Evolutionary conservation across 192 early-diverging fungal species (phyloP).

Genomic region (Coemansia sp.): DNA sequence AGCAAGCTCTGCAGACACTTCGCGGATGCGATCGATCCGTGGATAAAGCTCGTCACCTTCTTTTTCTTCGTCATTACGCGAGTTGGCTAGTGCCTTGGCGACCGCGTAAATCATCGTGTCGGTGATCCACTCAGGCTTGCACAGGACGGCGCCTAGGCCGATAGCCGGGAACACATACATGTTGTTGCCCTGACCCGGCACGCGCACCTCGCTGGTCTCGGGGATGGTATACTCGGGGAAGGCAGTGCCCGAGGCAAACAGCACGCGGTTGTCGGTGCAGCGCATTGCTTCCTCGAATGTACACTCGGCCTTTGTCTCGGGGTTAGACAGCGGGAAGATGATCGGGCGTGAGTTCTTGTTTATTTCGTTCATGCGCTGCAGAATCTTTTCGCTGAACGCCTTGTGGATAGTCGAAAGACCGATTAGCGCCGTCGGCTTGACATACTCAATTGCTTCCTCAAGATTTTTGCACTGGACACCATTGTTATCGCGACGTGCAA

Average conservation of each 20-base stretch:
- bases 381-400: slow-evolving; percentile 69
- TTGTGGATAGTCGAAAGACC: slow-evolving; percentile 79
- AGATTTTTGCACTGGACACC: slow-evolving; percentile 71
- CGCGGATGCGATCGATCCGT: slow-evolving; percentile 74
- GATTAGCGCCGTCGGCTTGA: slow-evolving; percentile 87
- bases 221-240: slow-evolving; percentile 74
- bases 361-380: slow-evolving; percentile 71
- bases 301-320: slow-evolving; percentile 87
- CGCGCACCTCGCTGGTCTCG: slow-evolving; percentile 38
- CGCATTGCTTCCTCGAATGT: slow-evolving; percentile 86
- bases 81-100: slow-evolving; percentile 72
- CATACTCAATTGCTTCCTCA: slow-evolving; percentile 74
- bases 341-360: slow-evolving; percentile 69
- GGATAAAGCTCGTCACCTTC: slow-evolving; percentile 77
- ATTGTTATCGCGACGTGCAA: slow-evolving; percentile 84
- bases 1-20: slow-evolving; percentile 77
- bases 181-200: slow-evolving; percentile 90
- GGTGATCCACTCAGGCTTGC: slow-evolving; percentile 68
- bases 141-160: slow-evolving; percentile 80
- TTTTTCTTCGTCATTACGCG: slow-evolving; percentile 67
- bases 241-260: slow-evolving; percentile 92
- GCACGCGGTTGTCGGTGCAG: slow-evolving; percentile 72
- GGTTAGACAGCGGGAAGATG: slow-evolving; percentile 89
- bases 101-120: slow-evolving; percentile 78
- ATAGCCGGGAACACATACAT: slow-evolving; percentile 98